Evolutionary conservation across 805 yeast genomes (phyloP), one percentile per base, ranked within the genome.

Genomic region (Pichia rugopelliculosa): DNA sequence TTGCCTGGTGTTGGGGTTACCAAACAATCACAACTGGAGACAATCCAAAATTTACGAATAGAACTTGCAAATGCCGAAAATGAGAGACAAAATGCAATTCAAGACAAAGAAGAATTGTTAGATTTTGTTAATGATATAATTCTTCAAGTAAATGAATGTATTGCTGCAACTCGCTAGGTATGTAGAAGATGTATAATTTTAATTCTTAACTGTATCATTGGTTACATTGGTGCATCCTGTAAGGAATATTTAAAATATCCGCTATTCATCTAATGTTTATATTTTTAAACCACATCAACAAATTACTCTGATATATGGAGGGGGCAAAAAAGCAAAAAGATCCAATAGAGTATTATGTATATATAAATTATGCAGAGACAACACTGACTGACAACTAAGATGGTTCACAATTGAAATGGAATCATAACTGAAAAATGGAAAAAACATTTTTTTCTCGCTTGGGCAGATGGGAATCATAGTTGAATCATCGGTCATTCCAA

Each of bases 1-100:
- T 69, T 91, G 39, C 99, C 99, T 0, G 98, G 97, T 12, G 87
- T 88, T 3, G 96, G 95, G 9, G 90, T 84, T 1, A 79, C 90
- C 1, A 84, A 86, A 22, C 77, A 74, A 40, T 82, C 79, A 46
- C 98, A 90, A 64, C 62, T 89, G 61, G 66, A 68, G 24, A 74
- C 75, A 50, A 85, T 91, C 17, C 76, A 74, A 44, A 71, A 69
- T 13, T 68, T 93, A 41, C 84, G 86, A 42, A 61, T 62, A 40
- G 87, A 86, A 54, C 66, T 90, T 46, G 71, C 73, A 12, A 67
- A 70, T 12, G 79, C 81, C 1, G 93, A 89, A 56, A 59, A 64
- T 21, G 74, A 77, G 47, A 77, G 87, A 52, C 66, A 74, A 13
- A 68, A 67, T 26, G 82, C 83, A 9, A 74, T 84, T 9, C 56